Base-by-base conservation (phyloP, 495 filamentous ascomycete species). In the Hypoxylon fragiforme region DNA sequence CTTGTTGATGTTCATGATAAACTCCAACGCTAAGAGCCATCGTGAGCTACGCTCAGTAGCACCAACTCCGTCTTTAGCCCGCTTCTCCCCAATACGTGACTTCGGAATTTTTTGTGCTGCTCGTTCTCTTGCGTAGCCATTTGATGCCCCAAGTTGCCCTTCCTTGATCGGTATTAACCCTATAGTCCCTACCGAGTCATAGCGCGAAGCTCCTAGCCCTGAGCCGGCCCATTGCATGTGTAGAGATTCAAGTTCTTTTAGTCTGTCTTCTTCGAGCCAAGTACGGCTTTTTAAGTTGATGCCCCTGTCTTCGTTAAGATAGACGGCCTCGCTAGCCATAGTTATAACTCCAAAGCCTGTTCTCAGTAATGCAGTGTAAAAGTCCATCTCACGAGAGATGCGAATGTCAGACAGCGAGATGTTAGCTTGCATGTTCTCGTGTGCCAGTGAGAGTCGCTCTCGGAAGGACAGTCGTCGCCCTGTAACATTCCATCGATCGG, bases 311-410 rank as follows among this genome's bases (percentile, higher is more conserved):
- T 97, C 94, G 44, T 96, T 92, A 15, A 98, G 77, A 65, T 95
- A 98, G 0, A 97, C 95, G 0, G 94, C 92, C 67, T 97, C 91
- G 54, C 89, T 95, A 0, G 95, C 94, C 57, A 92, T 90, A 1
- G 90, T 96, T 40, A 97, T 80, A 28, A 90, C 85, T 13, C 82
- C 81, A 59, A 96, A 97, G 0, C 94, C 94, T 24, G 88, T 78
- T 40, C 90, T 86, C 12, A 97, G 80, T 6, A 97, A 77, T 0
- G 90, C 85, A 0, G 89, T 95, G 66, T 97, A 98, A 69, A 97
- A 97, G 62, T 98, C 95, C 72, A 97, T 92, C 40, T 87, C 81
- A 78, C 85, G 83, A 13, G 84, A 87, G 36, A 98, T 78, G 5
- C 84, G 82, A 31, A 96, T 81, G 20, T 84, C 85, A 2, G 87